phyloP scores from a whole-genome alignment of 129 eudicot species.

The Pittosporum tobira region DNA sequence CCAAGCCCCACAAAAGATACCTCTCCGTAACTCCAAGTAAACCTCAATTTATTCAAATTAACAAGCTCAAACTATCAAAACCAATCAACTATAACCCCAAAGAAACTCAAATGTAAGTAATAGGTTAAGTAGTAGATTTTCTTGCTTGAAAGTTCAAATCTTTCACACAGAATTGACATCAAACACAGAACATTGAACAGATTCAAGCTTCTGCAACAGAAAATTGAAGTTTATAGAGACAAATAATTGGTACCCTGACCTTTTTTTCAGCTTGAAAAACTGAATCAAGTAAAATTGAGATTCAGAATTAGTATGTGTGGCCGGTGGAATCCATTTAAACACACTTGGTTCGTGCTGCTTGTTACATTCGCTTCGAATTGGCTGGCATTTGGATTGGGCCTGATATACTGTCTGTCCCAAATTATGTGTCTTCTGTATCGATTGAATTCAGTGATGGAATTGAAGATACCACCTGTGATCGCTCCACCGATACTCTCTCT shows the following conservation, averaged over 20 bases:
- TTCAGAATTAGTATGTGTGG: conserved; percentile 24
- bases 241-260: conserved; percentile 28
- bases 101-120: conserved; percentile 27
- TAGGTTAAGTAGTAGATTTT: conserved; percentile 16
- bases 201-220: conserved; percentile 18
- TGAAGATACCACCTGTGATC: conserved; percentile 49
- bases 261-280: conserved; percentile 16
- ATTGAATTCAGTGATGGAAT: conserved; percentile 41
- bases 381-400: conserved; percentile 22
- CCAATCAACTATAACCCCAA: conserved; percentile 10
- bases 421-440: conserved; percentile 3
- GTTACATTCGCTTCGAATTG: conserved; percentile 13
- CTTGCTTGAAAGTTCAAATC: conserved; percentile 17
- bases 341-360: conserved; percentile 16
- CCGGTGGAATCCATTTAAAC: conserved; percentile 24
- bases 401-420: conserved; percentile 6
- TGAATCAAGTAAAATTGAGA: conserved; percentile 29
- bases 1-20: conserved; percentile 13
- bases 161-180: conserved; percentile 21
- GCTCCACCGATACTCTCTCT: conserved; percentile 40
- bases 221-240: conserved; percentile 15
- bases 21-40: conserved; percentile 31
- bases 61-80: conserved; percentile 15
- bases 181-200: conserved; percentile 19
- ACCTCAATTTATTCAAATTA: conserved; percentile 16